A percentile compares a stretch with the other conserved stretches of the same genome.
phyloP scores from a whole-genome alignment of 2,329 filamentous ascomycete species.

The Plenodomus tracheiphilus region DNA sequence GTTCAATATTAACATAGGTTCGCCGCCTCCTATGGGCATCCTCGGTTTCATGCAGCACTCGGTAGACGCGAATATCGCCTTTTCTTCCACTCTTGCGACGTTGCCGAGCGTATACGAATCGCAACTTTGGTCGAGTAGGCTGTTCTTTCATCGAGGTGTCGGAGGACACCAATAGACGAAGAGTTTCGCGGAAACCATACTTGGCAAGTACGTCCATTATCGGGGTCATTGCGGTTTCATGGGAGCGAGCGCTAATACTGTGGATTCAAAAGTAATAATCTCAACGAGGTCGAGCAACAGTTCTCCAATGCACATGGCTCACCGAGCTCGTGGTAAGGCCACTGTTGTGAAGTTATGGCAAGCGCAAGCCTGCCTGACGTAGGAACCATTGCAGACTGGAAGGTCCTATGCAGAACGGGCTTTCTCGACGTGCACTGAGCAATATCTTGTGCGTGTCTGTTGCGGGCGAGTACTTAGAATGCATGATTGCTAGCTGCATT shows the following conservation, averaged over 20 bases:
- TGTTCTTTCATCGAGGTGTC: not conserved
- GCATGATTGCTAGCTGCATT: no score
- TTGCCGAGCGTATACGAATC: slow-evolving; percentile 2
- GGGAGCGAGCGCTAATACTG: not conserved
- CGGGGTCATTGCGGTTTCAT: not conserved
- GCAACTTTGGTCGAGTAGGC: not conserved
- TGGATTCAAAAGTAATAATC: no score
- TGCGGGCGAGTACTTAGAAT: no score
- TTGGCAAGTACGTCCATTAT: not conserved
- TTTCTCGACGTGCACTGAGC: no score
- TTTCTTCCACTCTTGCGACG: slow-evolving; percentile 1
- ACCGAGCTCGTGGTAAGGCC: no score
- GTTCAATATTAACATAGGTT: slow-evolving; percentile 1
- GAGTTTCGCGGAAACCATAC: not conserved
- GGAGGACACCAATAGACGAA: not conserved
- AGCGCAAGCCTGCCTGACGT: no score
- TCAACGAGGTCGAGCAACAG: no score
- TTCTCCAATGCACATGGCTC: no score
- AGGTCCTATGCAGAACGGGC: no score
- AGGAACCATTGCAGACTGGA: no score
- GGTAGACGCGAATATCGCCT: slow-evolving; percentile 1
- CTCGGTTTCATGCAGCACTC: not conserved
- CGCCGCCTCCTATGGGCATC: not conserved
- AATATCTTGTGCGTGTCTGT: no score
- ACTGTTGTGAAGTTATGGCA: no score